phyloP scores from a whole-genome alignment of 129 eudicot species.

The Lactuca sativa region DNA sequence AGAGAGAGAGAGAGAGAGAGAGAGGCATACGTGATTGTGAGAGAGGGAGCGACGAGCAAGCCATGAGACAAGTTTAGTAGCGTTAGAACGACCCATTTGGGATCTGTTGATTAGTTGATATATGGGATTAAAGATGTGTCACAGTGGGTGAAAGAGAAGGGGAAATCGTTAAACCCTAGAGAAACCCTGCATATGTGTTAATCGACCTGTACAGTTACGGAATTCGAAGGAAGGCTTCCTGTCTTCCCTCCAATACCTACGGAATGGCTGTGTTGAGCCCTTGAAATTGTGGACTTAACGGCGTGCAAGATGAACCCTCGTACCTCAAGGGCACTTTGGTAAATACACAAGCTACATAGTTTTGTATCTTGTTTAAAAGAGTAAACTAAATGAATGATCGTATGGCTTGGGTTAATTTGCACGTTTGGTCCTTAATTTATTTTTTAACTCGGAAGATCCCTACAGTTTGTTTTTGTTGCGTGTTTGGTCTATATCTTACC shows the following conservation, averaged over 20 bases:
- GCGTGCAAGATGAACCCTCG: not conserved
- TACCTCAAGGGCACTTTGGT: not conserved
- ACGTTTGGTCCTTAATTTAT: too few relatives aligned
- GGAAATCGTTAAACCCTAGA: slow-evolving; percentile 16
- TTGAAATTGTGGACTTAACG: not conserved
- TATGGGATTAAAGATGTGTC: not conserved
- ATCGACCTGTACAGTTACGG: not conserved
- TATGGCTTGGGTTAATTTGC: too few relatives aligned
- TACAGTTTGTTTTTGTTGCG: too few relatives aligned
- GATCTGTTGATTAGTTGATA: not conserved
- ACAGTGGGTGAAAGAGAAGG: not conserved
- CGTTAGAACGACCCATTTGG: slow-evolving; percentile 47
- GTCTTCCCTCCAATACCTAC: not conserved
- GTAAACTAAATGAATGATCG: too few relatives aligned
- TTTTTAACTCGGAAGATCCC: too few relatives aligned
- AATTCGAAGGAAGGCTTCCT: not conserved
- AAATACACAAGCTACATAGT: too few relatives aligned
- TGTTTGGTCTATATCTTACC: too few relatives aligned
- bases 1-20: not conserved
- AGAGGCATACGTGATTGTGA: slow-evolving; percentile 28
- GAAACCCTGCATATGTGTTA: slow-evolving; percentile 5
- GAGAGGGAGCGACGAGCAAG: slow-evolving; percentile 50
- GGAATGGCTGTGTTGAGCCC: not conserved
- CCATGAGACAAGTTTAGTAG: slow-evolving; percentile 34
- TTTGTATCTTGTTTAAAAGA: too few relatives aligned